Evolutionary conservation across 495 filamentous ascomycete genomes (phyloP).

Genomic region (Daldinia decipiens): DNA sequence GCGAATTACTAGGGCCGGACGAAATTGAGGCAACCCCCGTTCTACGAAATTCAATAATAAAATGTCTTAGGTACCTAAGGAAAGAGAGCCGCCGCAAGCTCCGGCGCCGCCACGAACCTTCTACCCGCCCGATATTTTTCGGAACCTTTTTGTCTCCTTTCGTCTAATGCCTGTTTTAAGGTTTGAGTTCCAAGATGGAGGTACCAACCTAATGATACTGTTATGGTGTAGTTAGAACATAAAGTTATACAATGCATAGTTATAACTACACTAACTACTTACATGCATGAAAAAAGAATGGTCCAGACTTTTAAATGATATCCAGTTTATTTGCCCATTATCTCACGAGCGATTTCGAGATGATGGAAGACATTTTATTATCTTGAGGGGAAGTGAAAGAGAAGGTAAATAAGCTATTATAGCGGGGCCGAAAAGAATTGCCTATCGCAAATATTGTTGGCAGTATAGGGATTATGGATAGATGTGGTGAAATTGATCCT

Average conservation of each 20-base stretch:
- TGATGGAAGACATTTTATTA: conserved; percentile 2
- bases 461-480: conserved; percentile 18
- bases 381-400: neutral
- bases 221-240: neutral
- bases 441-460: conserved; percentile 33
- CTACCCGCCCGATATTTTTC: conserved; percentile 3
- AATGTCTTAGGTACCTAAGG: neutral
- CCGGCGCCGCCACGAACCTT: conserved; percentile 22
- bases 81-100: conserved; percentile 33
- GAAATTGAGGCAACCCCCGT: conserved; percentile 25
- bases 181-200: conserved; percentile 17
- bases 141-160: neutral
- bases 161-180: conserved; percentile 7
- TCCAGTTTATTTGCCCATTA: neutral
- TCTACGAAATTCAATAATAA: conserved; percentile 23
- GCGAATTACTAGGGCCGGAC: conserved; percentile 28
- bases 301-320: neutral
- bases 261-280: neutral
- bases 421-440: conserved; percentile 24
- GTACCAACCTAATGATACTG: neutral
- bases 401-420: neutral
- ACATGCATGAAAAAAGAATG: neutral
- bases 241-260: too few species aligned
- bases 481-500: conserved; percentile 5
- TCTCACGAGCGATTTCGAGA: neutral